A percentile compares a stretch with the other conserved stretches of the same genome.
Evolutionary conservation across 1,284 basidiomycete genomes (phyloP).

Genomic region (Paramarasmius palmivorus): DNA sequence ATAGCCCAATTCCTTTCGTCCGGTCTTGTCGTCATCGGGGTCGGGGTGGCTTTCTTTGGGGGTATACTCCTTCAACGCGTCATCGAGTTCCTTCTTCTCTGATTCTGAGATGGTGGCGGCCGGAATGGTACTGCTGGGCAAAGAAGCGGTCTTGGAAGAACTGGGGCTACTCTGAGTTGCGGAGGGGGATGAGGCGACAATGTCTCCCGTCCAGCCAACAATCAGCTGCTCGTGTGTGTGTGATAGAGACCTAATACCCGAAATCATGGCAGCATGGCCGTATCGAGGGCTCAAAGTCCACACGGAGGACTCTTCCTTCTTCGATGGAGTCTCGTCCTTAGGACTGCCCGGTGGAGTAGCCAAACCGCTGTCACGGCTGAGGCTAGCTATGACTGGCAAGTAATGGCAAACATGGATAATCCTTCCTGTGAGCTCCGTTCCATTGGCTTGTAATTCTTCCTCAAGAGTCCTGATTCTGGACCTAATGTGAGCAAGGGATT

Average conservation of each 20-base stretch:
- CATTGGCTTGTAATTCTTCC: conserved; percentile 65
- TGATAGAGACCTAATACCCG: conserved; percentile 85
- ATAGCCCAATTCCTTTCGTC: conserved; percentile 61
- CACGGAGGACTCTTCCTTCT: conserved; percentile 15
- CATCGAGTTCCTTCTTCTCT: conserved; percentile 64
- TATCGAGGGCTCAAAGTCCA: conserved; percentile 86
- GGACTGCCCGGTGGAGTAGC: conserved; percentile 73
- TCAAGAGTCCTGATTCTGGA: conserved; percentile 65
- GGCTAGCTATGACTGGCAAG: conserved; percentile 67
- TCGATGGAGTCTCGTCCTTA: conserved; percentile 18
- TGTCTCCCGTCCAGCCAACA: conserved; percentile 93
- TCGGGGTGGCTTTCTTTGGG: conserved; percentile 63
- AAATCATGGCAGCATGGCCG: conserved; percentile 95
- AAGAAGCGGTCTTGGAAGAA: too few species aligned
- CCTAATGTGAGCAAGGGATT: conserved; percentile 54
- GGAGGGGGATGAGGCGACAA: conserved; percentile 44
- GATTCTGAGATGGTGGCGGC: conserved; percentile 52
- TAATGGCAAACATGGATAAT: conserved; percentile 89
- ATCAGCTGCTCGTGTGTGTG: conserved; percentile 87
- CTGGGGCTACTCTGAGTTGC: too few species aligned
- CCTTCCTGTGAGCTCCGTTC: conserved; percentile 75
- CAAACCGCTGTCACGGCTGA: conserved; percentile 50
- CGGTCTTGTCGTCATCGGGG: conserved; percentile 54
- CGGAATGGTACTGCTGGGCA: conserved; percentile 44
- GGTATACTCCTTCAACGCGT: conserved; percentile 56